phyloP scores from a whole-genome alignment of 164 flowering plant genomes.

The Vitis vinifera region DNA sequence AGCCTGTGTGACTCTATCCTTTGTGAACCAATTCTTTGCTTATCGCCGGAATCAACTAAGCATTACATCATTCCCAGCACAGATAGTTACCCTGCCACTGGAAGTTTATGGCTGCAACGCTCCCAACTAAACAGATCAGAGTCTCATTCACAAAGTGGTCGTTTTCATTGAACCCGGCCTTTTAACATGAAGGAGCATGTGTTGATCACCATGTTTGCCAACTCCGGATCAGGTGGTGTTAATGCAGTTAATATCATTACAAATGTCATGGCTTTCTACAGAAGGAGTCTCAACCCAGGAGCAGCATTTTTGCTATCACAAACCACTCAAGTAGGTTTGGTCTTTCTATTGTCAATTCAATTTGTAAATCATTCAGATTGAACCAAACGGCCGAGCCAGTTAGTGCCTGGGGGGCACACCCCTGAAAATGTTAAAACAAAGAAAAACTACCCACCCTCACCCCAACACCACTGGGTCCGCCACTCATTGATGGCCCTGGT shows the following conservation, averaged over 20 bases:
- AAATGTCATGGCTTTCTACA: conserved; percentile 49
- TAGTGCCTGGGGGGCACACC: no score
- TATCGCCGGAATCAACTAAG: conserved; percentile 35
- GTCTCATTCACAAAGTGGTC: conserved; percentile 47
- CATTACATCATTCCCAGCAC: conserved; percentile 42
- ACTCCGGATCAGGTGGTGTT: conserved; percentile 31
- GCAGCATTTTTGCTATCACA: conserved; percentile 38
- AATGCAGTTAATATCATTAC: conserved; percentile 39
- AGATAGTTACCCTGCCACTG: conserved; percentile 54
- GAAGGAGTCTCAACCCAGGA: conserved; percentile 23
- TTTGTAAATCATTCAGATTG: background rate
- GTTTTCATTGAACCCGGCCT: conserved; percentile 52
- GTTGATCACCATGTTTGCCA: conserved; percentile 53
- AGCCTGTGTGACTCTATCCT: conserved; percentile 39
- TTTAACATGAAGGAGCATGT: conserved; percentile 63
- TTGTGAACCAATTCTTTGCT: conserved; percentile 51
- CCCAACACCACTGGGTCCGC: no score
- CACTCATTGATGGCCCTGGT: no score
- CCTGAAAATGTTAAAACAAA: no score
- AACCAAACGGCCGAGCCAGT: no score
- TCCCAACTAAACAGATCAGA: conserved; percentile 29
- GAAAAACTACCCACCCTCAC: no score
- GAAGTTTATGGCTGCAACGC: conserved; percentile 56
- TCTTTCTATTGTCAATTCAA: background rate
- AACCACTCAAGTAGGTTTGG: conserved; percentile 43